Conservation (phyloP, 345 rosid genomes). For the Salix viminalis region DNA sequence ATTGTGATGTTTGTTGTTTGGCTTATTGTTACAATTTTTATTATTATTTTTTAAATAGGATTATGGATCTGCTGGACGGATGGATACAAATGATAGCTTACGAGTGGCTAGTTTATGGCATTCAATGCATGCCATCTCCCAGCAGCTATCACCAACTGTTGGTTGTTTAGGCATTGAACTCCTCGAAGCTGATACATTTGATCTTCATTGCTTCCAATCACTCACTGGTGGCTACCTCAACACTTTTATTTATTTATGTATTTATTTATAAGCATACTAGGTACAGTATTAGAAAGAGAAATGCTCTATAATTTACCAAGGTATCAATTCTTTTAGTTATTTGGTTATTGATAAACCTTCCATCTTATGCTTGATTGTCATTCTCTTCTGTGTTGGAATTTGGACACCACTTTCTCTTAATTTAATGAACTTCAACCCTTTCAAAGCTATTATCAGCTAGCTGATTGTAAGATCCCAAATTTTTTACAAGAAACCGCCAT, state of each 20-base stretch:
- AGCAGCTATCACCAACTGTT: constrained; percentile 82
- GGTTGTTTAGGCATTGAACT: constrained; percentile 95
- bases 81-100: constrained; percentile 97
- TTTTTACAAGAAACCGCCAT: too few species aligned
- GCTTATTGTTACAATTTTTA: background rate
- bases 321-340: background rate
- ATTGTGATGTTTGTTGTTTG: background rate
- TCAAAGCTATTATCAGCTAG: too few species aligned
- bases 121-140: constrained; percentile 99
- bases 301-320: background rate
- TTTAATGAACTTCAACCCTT: too few species aligned
- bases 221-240: constrained; percentile 54
- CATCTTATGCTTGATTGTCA: too few species aligned
- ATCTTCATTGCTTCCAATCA: constrained; percentile 94
- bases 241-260: background rate
- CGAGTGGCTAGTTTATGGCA: constrained; percentile 99
- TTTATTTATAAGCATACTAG: too few species aligned
- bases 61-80: constrained; percentile 85
- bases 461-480: too few species aligned
- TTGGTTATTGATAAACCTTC: background rate
- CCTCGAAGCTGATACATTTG: constrained; percentile 90
- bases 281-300: too few species aligned
- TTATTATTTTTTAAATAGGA: constrained; percentile 42
- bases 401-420: too few species aligned
- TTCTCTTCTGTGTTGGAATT: too few species aligned